Evolutionary conservation across 2,329 filamentous ascomycete species (phyloP), one percentile per base, ranked within the genome.

Genomic region (Beauveria scarabaeidicola): DNA sequence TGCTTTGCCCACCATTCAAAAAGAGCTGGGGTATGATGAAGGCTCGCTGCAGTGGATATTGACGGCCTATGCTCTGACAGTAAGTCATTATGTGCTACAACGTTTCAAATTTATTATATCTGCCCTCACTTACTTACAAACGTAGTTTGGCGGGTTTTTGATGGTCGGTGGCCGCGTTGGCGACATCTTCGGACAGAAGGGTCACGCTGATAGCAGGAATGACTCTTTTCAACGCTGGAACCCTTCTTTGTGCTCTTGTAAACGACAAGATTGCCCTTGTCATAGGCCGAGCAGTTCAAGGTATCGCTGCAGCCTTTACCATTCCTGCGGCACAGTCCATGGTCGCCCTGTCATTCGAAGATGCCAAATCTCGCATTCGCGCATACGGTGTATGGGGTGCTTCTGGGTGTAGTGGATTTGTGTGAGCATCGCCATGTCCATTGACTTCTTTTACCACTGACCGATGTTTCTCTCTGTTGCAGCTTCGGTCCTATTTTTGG

Each of bases 331-430:
- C 61, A 10, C 61, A 62, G 40, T 57, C 61, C 2, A 47, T 61
- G 29, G 61, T 62, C 23, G 40, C 61, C 47, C 19, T 62, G 41
- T 62, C 53, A 1, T 62, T 62, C 21, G 46, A 61, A 21, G 59
- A 61, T 27, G 36, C 61, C 5, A 36, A 52, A 21, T 25, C 36
- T 29, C 61, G 61, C 19, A 36, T 61, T 50, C 60, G 61, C 43
- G 61, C 61, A n/a, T 61, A 61, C 15, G 58, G 47, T 6, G 47
- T 56, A 5, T 62, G 61, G 61, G 61, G 58, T n/a, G 61, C 61
- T 5, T 48, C 58, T 10, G 61, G 61, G n/a, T 62, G 59, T 3
- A 61, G 50, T 17, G 61, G 61, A 9, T 62, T 62, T 38, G 58
- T 62, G 58, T 61, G 32, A 41, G 61, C 36, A 19, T 25, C 3